These are phyloP conservation scores for Halteria grandinella DNA, from an alignment of 73 alveolate genomes.

Conservation along the genomic window DNA sequence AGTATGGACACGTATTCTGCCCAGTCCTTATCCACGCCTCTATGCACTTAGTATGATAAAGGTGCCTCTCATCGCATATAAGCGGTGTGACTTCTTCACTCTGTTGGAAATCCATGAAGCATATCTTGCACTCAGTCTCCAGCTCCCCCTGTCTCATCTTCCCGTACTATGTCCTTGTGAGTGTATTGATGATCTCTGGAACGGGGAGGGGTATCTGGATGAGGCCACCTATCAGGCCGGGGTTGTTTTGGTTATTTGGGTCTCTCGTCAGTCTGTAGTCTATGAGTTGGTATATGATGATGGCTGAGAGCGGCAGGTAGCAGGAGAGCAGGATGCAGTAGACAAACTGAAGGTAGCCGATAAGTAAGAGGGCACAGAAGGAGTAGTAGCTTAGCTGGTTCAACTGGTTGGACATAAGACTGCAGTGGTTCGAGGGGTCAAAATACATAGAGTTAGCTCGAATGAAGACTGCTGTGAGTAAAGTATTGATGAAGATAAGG, in stretches of 20 bases:
- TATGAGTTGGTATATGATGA: constrained; percentile 7
- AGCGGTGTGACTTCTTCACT: constrained; percentile 78
- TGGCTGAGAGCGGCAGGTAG: constrained; percentile 16
- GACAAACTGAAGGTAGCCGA: constrained; percentile 30
- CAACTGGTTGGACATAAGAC: not conserved
- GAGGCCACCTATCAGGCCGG: constrained; percentile 25
- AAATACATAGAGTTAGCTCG: constrained; percentile 28
- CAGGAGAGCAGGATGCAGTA: constrained; percentile 32
- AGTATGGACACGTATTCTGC: constrained; percentile 72
- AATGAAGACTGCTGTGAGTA: constrained; percentile 24
- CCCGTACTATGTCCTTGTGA: constrained; percentile 22
- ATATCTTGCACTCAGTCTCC: constrained; percentile 76
- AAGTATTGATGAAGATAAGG: constrained; percentile 6
- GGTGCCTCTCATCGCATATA: constrained; percentile 83
- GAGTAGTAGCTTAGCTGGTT: not conserved
- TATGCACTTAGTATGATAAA: constrained; percentile 86
- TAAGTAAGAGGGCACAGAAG: not conserved
- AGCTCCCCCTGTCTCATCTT: not conserved
- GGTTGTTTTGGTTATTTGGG: not conserved
- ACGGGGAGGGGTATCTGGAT: constrained; percentile 47
- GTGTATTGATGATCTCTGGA: constrained; percentile 29
- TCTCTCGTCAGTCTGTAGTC: constrained; percentile 12
- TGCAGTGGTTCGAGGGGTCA: constrained; percentile 10
- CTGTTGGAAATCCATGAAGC: constrained; percentile 74
- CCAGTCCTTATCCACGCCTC: constrained; percentile 80